phyloP scores from a whole-genome alignment of 2,329 filamentous ascomycete species.

The Phialophora expanda region DNA sequence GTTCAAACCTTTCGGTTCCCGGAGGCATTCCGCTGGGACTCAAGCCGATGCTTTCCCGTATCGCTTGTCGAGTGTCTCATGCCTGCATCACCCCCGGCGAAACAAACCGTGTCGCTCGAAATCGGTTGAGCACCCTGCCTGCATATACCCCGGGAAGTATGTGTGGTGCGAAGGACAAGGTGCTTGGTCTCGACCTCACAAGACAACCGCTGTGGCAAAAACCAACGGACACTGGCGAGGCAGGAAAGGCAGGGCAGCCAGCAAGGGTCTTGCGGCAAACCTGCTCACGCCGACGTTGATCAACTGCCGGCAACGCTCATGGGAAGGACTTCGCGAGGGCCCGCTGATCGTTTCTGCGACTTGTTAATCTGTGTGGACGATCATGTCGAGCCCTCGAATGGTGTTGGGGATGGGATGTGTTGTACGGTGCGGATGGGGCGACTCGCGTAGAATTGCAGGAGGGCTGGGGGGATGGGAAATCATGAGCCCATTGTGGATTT shows the following conservation, averaged over 20 bases:
- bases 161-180: not conserved
- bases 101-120: not conserved
- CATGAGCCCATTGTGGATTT: not conserved
- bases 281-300: not conserved
- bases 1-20: not conserved
- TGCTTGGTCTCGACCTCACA: not conserved
- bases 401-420: not conserved
- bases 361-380: not conserved
- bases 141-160: not conserved
- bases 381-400: not conserved
- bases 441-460: not conserved
- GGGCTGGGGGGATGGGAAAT: not conserved
- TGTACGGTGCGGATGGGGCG: not conserved
- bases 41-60: not conserved
- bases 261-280: not conserved
- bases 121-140: not conserved
- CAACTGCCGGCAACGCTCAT: not conserved
- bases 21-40: not conserved
- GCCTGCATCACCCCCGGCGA: not conserved
- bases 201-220: not conserved
- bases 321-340: not conserved
- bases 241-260: not conserved
- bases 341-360: not conserved
- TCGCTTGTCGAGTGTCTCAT: not conserved
- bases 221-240: not conserved